These are phyloP conservation scores for Rhodotorula sp. DNA, from an alignment of 1,284 basidiomycete genomes.

Conservation along the genomic window DNA sequence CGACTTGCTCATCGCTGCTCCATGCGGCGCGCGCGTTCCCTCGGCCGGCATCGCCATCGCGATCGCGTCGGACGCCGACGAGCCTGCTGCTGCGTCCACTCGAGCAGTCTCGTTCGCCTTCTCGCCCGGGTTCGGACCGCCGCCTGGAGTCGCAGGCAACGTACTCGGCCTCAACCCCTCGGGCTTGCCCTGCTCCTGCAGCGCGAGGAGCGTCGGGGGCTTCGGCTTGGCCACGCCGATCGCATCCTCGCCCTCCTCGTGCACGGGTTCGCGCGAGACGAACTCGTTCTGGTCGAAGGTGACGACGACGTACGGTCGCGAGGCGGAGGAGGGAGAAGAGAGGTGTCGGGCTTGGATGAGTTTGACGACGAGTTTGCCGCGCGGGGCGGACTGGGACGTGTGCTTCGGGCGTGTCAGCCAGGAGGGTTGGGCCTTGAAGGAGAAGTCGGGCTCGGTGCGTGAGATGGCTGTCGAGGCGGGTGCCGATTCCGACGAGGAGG, in stretches of 20 bases:
- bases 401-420: constrained; percentile 16
- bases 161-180: constrained; percentile 4
- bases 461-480: constrained; percentile 30
- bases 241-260: constrained; percentile 80
- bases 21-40: no score
- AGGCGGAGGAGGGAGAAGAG: constrained; percentile 63
- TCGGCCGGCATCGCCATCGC: not conserved
- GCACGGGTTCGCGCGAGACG: constrained; percentile 82
- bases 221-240: constrained; percentile 66
- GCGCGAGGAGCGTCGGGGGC: constrained; percentile 17
- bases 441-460: constrained; percentile 38
- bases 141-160: constrained; percentile 18
- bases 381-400: constrained; percentile 44
- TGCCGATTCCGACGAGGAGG: not conserved
- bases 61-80: not conserved
- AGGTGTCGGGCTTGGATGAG: constrained; percentile 89
- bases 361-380: constrained; percentile 89
- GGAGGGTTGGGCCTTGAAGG: constrained; percentile 33
- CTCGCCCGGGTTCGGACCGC: constrained; percentile 10
- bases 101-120: not conserved
- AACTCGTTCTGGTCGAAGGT: constrained; percentile 99
- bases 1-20: constrained; percentile 6
- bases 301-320: constrained; percentile 89
- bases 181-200: constrained; percentile 12
- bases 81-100: not conserved